Evolutionary conservation across 306 rosid species (phyloP), one percentile per base, ranked within the genome.

Genomic region (Phaseolus lunatus): DNA sequence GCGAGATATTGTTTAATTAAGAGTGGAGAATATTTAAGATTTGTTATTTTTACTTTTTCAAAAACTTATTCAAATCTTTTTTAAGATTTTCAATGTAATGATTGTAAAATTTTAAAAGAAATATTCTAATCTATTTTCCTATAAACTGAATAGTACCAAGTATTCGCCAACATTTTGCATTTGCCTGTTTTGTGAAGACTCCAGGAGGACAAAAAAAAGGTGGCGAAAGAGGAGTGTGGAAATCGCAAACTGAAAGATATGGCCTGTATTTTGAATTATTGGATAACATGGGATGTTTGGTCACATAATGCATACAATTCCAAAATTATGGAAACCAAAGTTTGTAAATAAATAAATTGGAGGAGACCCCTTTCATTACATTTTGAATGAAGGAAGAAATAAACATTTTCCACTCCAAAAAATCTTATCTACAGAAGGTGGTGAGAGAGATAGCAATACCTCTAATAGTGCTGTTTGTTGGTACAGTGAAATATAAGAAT

Each of bases 201-300:
- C 35, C 16, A 16, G 11, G 14, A 11, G 26, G 41, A 69, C 18
- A 47, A 23, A 26, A 3, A 29, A 49, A 70, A 50, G 1, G 10
- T 9, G 18, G 62, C 33, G 26, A 23, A 50, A 50, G 54, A 15
- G 7, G 75, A 70, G 63, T 50, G 75, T 50, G 48, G 29, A 50
- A 31, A 49, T 50, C 11, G 48, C 13, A n/a, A 11, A 31, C 41
- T 31, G 31, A 50, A 31, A 31, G 16, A 47, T 23, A 29, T 5
- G 15, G 37, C 37, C 6, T 13, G 23, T 24, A 2, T 18, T 70
- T 20, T 5, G 29, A 65, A 58, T 43, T n/a, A 59, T 61, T 45
- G 52, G 80, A 63, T 45, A 61, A 45, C 80, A 62, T 33, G 80
- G 48, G 61, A 6, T 61, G 70, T 2, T 75, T 62, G 37, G 48